A percentile compares a stretch with the other conserved stretches of the same genome.
Evolutionary conservation across 2,329 filamentous ascomycete genomes (phyloP).

Genomic region (Hypoxylon sp.): DNA sequence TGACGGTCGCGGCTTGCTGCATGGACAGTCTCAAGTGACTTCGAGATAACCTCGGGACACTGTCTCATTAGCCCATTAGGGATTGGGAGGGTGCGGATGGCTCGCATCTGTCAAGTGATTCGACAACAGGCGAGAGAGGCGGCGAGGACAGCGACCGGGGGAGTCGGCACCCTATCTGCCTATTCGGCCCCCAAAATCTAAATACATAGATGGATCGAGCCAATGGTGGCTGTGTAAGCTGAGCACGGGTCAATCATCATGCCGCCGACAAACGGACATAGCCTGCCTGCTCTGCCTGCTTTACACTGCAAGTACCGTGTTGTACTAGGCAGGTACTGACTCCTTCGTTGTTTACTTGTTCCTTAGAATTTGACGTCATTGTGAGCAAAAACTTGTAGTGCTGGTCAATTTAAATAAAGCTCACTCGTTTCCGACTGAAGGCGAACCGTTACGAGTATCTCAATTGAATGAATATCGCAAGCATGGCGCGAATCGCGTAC

Average conservation of each 20-base stretch:
- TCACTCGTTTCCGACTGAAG: background rate
- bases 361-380: slow-evolving; percentile 2
- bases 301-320: slow-evolving; percentile 18
- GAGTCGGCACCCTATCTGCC: slow-evolving; percentile 9
- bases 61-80: slow-evolving; percentile 30
- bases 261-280: slow-evolving; percentile 28
- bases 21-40: slow-evolving; percentile 42
- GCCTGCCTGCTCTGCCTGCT: slow-evolving; percentile 17
- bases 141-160: slow-evolving; percentile 16
- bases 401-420: background rate
- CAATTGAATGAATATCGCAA: background rate
- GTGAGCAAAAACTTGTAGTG: background rate
- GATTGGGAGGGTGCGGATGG: slow-evolving; percentile 30
- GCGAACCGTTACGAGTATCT: background rate
- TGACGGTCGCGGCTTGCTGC: slow-evolving; percentile 29
- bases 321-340: slow-evolving; percentile 21
- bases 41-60: slow-evolving; percentile 7
- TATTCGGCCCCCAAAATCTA: slow-evolving; percentile 29
- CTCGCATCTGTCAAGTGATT: slow-evolving; percentile 41
- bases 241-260: slow-evolving; percentile 27
- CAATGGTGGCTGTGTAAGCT: slow-evolving; percentile 41
- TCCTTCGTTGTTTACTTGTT: slow-evolving; percentile 1
- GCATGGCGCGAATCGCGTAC: background rate
- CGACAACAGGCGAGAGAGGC: slow-evolving; percentile 22
- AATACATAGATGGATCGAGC: slow-evolving; percentile 4